Evolutionary conservation across 768 basidiomycete genomes (phyloP).

Genomic region (Trametes punicea): DNA sequence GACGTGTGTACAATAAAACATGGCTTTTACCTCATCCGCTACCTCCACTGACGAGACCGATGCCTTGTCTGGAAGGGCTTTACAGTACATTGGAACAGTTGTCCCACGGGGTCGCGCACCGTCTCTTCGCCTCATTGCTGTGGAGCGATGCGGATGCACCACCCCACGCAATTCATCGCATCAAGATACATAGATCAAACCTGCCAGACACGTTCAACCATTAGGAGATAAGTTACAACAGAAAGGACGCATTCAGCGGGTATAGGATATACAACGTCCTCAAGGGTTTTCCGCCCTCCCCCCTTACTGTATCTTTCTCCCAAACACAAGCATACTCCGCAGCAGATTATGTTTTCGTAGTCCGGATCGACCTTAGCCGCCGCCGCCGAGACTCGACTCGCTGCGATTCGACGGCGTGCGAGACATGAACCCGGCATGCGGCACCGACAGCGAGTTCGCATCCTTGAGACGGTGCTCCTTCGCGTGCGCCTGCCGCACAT

Average conservation of each 20-base stretch:
- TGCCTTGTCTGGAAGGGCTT: no score
- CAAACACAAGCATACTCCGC: neutral
- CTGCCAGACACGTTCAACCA: no score
- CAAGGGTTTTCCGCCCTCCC: no score
- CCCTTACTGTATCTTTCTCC: neutral
- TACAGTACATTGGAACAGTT: no score
- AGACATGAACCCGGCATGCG: conserved; percentile 28
- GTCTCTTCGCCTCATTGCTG: no score
- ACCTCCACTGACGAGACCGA: no score
- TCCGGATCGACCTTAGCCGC: neutral
- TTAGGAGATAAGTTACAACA: neutral
- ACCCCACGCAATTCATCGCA: no score
- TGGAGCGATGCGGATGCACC: no score
- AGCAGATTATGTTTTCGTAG: neutral
- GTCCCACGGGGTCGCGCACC: no score
- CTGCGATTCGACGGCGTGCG: conserved; percentile 46
- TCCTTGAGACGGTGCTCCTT: conserved; percentile 44
- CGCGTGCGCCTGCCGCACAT: conserved; percentile 76
- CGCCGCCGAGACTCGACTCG: conserved; percentile 40
- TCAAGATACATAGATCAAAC: no score
- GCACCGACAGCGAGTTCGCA: conserved; percentile 35
- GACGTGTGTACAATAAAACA: no score
- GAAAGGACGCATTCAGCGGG: neutral
- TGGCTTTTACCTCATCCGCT: no score
- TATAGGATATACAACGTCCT: neutral